phyloP scores from a whole-genome alignment of 495 filamentous ascomycete genomes.

The Rusavskia elegans region DNA sequence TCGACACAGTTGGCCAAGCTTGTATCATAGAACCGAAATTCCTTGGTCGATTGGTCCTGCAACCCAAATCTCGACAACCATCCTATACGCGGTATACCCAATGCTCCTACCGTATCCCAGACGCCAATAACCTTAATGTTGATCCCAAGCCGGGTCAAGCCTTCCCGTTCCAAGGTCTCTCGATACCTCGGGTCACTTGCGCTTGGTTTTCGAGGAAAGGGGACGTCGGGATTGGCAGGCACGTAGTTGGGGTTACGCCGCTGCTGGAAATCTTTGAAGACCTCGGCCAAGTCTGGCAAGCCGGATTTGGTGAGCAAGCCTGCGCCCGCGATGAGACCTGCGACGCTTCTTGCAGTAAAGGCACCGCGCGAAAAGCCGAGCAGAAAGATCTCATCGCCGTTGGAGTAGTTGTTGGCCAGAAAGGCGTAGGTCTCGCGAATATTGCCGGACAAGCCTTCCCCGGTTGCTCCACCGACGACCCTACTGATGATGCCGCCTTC shows the following conservation, averaged over 20 bases:
- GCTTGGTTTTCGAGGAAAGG: slow-evolving; percentile 40
- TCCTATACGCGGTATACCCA: slow-evolving; percentile 17
- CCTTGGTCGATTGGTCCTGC: slow-evolving; percentile 10
- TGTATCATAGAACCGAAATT: slow-evolving; percentile 19
- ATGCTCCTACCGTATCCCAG: slow-evolving; percentile 37
- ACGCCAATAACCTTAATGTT: slow-evolving; percentile 38
- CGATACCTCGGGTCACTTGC: slow-evolving; percentile 11
- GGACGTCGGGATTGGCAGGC: slow-evolving; percentile 34
- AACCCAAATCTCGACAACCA: slow-evolving; percentile 11
- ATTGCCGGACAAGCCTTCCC: slow-evolving; percentile 3
- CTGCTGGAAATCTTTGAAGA: slow-evolving; percentile 33
- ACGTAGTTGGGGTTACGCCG: slow-evolving; percentile 15
- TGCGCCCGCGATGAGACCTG: slow-evolving; percentile 35
- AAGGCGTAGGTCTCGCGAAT: slow-evolving; percentile 16
- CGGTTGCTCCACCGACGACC: slow-evolving; percentile 10
- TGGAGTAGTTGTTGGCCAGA: slow-evolving; percentile 32
- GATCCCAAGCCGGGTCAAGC: slow-evolving; percentile 6
- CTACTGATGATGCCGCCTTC: slow-evolving; percentile 7
- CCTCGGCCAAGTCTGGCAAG: slow-evolving; percentile 26
- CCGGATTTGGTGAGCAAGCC: slow-evolving; percentile 28
- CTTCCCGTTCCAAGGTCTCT: slow-evolving; percentile 7
- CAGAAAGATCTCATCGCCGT: slow-evolving; percentile 41
- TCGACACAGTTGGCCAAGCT: slow-evolving; percentile 25
- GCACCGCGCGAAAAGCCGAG: slow-evolving; percentile 43
- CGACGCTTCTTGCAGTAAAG: slow-evolving; percentile 41